phyloP scores from a whole-genome alignment of 176 grass and related monocot genomes.

The Echinochloa phyllopogon region DNA sequence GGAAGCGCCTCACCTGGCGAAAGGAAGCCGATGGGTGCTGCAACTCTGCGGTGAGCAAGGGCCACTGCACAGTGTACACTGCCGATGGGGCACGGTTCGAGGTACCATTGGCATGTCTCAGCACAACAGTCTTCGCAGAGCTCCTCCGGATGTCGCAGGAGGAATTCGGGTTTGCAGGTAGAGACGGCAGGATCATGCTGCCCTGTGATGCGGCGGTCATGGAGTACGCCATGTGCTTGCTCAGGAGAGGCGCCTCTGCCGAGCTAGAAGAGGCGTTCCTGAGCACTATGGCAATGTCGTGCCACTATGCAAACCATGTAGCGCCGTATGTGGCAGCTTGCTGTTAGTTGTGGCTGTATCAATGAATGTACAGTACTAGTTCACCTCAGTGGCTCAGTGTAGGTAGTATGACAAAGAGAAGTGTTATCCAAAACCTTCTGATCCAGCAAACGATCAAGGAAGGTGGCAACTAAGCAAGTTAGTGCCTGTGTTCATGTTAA shows the following conservation, averaged over 20 bases:
- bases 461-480: background rate
- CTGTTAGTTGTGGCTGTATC: background rate
- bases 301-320: background rate
- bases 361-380: background rate
- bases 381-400: background rate
- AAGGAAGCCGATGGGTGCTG: constrained; percentile 24
- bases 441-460: background rate
- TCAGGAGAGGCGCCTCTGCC: constrained; percentile 38
- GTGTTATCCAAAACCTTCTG: background rate
- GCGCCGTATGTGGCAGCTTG: background rate
- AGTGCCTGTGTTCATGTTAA: background rate
- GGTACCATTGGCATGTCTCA: constrained; percentile 58
- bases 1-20: constrained; percentile 8
- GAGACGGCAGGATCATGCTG: constrained; percentile 47
- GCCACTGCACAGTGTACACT: constrained; percentile 55
- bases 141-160: constrained; percentile 60
- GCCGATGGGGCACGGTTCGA: constrained; percentile 50
- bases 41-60: constrained; percentile 23
- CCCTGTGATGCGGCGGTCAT: constrained; percentile 52
- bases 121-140: constrained; percentile 40
- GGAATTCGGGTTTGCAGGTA: constrained; percentile 43
- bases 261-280: constrained; percentile 59
- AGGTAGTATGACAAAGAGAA: background rate
- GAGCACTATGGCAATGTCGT: constrained; percentile 19
- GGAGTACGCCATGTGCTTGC: constrained; percentile 61